These are phyloP conservation scores for Irpex sp. DNA, from an alignment of 1,284 basidiomycete species.

Conservation along the genomic window DNA sequence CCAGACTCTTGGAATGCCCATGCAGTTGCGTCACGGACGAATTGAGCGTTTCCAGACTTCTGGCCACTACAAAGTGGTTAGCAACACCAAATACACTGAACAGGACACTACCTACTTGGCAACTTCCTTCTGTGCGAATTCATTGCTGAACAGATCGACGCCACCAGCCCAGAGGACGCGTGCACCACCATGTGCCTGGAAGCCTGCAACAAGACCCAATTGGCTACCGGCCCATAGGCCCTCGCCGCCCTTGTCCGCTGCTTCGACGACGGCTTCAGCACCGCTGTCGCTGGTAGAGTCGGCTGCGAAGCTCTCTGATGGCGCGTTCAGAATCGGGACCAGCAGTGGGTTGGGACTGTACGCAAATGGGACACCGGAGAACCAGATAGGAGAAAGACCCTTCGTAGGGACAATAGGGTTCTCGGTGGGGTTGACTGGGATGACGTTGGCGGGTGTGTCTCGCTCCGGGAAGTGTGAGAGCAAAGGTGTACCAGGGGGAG, in stretches of 20 bases:
- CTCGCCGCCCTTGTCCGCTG: slow-evolving; percentile 68
- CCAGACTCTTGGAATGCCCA: slow-evolving; percentile 93
- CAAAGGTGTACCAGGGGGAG: slow-evolving; percentile 70
- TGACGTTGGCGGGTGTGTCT: slow-evolving; percentile 50
- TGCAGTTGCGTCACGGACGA: slow-evolving; percentile 71
- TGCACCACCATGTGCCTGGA: slow-evolving; percentile 82
- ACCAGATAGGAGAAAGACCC: slow-evolving; percentile 60
- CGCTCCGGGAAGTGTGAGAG: slow-evolving; percentile 76
- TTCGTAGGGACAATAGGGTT: slow-evolving; percentile 43
- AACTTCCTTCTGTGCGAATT: slow-evolving; percentile 62
- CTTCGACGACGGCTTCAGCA: slow-evolving; percentile 57
- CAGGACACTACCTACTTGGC: slow-evolving; percentile 44
- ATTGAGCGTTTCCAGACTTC: slow-evolving; percentile 71
- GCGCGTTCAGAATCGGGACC: slow-evolving; percentile 79
- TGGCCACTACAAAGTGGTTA: slow-evolving; percentile 38
- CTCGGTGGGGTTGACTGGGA: slow-evolving; percentile 36
- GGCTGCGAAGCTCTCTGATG: slow-evolving; percentile 68
- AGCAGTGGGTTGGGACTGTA: slow-evolving; percentile 80
- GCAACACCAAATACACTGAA: slow-evolving; percentile 9
- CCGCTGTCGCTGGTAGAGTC: slow-evolving; percentile 57
- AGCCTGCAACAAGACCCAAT: slow-evolving; percentile 79
- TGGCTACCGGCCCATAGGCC: slow-evolving; percentile 76
- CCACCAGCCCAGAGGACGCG: slow-evolving; percentile 84
- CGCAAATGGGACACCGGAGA: slow-evolving; percentile 73
- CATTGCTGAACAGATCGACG: slow-evolving; percentile 73